Percentiles rank a stretch among this genome's conserved stretches.
These are phyloP conservation scores for Aphanomyces invadans DNA, from an alignment of 352 stramenopile species.

Conservation along the genomic window DNA sequence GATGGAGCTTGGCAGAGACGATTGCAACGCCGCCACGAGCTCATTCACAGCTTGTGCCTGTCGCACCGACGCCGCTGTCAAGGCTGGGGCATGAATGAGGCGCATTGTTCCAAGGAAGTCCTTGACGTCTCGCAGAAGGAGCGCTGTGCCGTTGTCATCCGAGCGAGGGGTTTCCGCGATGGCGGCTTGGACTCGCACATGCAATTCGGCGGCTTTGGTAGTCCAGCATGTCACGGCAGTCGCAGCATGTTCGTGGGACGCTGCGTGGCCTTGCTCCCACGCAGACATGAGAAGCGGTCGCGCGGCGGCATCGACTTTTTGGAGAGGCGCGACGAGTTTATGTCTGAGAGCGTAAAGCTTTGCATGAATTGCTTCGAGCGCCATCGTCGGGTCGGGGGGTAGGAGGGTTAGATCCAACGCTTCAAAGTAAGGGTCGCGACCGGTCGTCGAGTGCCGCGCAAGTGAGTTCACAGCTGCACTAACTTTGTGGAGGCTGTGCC, in stretches of 20 bases:
- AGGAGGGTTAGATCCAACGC: conserved; percentile 20
- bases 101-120: conserved; percentile 1
- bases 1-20: too few relatives aligned
- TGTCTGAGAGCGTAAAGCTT: conserved; percentile 2
- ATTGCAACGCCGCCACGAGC: neutral
- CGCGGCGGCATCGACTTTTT: neutral
- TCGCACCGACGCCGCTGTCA: neutral
- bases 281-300: neutral
- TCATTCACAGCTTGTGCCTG: neutral
- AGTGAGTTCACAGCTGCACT: conserved; percentile 4
- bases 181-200: conserved; percentile 7
- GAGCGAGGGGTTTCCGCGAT: neutral
- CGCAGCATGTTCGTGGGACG: neutral
- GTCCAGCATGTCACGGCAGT: neutral
- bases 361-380: conserved; percentile 23
- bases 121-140: neutral
- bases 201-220: neutral
- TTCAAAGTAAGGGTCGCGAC: neutral
- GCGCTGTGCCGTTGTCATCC: neutral
- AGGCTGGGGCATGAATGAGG: neutral
- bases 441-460: neutral
- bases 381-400: conserved; percentile 21
- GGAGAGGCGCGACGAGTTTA: neutral
- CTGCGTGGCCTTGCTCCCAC: conserved; percentile 3
- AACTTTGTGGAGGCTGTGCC: conserved; percentile 22